phyloP scores from a whole-genome alignment of 208 protist species.

The Trichomonas tenax region DNA sequence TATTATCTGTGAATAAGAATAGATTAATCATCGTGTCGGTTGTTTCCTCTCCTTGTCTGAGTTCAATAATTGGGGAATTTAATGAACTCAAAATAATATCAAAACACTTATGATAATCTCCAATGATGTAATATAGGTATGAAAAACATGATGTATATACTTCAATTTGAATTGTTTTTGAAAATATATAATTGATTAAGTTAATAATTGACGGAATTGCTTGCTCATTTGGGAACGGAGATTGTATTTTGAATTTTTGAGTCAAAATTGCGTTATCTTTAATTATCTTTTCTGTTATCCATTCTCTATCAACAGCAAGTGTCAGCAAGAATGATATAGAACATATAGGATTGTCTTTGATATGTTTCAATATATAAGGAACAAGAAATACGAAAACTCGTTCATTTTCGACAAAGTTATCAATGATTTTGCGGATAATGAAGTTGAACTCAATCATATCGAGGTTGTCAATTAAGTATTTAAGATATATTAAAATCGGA shows the following conservation, averaged over 20 bases:
- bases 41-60: neutral
- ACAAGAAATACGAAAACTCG: neutral
- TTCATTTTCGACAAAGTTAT: neutral
- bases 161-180: neutral
- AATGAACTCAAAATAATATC: neutral
- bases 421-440: neutral
- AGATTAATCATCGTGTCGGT: neutral
- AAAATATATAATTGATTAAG: neutral
- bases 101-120: neutral
- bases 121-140: neutral
- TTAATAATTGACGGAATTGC: neutral
- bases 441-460: no score
- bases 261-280: neutral
- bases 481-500: neutral
- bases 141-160: neutral
- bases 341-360: neutral
- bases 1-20: neutral
- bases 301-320: neutral
- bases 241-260: neutral
- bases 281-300: neutral
- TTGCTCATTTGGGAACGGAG: neutral
- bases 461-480: neutral
- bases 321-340: neutral
- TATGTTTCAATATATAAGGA: neutral
- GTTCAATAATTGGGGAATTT: neutral